A percentile compares a stretch with the other conserved stretches of the same genome.
phyloP scores from a whole-genome alignment of 192 early-diverging fungal genomes.

The Helicostylum pulchrum region DNA sequence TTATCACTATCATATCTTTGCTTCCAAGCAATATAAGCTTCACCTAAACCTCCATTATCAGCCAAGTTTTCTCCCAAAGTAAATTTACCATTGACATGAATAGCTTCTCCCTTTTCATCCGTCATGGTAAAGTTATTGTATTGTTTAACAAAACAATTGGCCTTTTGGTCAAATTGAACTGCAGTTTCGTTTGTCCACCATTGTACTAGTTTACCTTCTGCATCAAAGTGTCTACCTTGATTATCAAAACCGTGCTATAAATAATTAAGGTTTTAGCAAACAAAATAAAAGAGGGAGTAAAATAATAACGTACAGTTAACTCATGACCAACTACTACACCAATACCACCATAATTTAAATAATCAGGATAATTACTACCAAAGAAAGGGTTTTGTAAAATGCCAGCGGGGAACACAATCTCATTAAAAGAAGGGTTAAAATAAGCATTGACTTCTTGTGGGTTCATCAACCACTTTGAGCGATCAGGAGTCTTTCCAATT shows the following conservation, averaged over 20 bases:
- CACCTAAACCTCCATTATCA: constrained; percentile 62
- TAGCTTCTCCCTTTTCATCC: constrained; percentile 31
- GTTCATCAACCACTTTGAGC: constrained; percentile 38
- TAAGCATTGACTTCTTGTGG: constrained; percentile 56
- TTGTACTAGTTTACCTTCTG: constrained; percentile 28
- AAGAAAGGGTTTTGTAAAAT: constrained; percentile 58
- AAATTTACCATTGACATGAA: constrained; percentile 53
- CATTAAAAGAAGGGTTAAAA: constrained; percentile 45
- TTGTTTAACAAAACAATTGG: constrained; percentile 63
- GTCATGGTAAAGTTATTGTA: constrained; percentile 51
- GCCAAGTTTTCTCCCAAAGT: constrained; percentile 67
- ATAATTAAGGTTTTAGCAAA: background rate
- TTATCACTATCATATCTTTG: constrained; percentile 31
- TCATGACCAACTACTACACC: constrained; percentile 58
- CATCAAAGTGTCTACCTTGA: constrained; percentile 45
- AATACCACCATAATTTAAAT: constrained; percentile 63
- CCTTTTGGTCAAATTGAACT: constrained; percentile 43
- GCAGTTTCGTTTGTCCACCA: constrained; percentile 73
- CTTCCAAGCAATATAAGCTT: constrained; percentile 34
- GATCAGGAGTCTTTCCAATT: constrained; percentile 31
- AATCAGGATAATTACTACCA: constrained; percentile 39
- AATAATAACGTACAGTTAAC: constrained; percentile 32
- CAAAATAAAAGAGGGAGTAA: background rate
- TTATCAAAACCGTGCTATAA: constrained; percentile 54
- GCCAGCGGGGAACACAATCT: constrained; percentile 53